Conservation (phyloP, 345 rosid genomes). For the Hibiscus syriacus region DNA sequence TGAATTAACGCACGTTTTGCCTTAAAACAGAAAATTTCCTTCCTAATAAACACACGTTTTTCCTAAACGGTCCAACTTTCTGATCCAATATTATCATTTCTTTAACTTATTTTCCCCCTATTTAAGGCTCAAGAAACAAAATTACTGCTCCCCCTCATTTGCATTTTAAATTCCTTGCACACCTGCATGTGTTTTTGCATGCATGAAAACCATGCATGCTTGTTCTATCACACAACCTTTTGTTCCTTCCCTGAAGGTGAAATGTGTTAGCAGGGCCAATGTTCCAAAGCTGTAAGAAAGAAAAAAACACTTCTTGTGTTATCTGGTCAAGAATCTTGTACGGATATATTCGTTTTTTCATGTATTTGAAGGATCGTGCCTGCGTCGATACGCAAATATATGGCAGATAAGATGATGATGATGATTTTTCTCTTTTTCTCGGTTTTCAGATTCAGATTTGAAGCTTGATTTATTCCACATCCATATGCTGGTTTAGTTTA, state of each 20-base stretch:
- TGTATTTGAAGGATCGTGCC: not conserved
- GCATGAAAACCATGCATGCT: not conserved
- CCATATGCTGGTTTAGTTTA: not conserved
- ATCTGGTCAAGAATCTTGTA: not conserved
- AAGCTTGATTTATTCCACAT: not conserved
- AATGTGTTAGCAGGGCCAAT: not conserved
- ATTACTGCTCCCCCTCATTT: not conserved
- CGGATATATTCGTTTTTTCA: not conserved
- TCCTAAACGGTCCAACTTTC: conserved; percentile 26
- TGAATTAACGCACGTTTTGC: conserved; percentile 27
- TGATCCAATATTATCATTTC: conserved; percentile 10
- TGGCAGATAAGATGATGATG: not conserved
- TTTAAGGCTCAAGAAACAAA: not conserved
- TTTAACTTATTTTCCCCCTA: not conserved
- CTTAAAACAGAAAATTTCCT: conserved; percentile 20
- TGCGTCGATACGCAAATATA: not conserved
- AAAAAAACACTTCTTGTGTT: no score
- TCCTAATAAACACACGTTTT: conserved; percentile 19
- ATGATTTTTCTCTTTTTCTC: not conserved
- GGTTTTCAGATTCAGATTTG: conserved; percentile 1
- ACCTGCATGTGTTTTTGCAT: not conserved
- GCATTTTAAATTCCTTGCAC: no score
- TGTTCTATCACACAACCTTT: not conserved
- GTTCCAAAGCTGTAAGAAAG: not conserved
- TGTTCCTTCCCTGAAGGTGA: not conserved